Evolutionary conservation across 352 stramenopile genomes (phyloP).

Genomic region (Thraustochytrium sp.): DNA sequence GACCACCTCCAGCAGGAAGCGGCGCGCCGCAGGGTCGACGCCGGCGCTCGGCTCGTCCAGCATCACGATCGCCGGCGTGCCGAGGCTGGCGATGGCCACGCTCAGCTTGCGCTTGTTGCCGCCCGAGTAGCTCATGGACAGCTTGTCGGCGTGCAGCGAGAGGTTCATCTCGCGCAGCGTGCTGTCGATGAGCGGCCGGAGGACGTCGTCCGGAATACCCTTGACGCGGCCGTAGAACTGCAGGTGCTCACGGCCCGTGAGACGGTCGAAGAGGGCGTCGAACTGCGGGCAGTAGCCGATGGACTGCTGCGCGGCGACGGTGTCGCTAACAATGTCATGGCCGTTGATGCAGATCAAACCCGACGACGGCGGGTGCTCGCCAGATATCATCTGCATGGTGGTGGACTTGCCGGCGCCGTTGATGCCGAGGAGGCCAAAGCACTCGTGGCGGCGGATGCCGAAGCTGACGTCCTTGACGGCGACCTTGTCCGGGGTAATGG

Average conservation of each 20-base stretch:
- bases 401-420: conserved; percentile 91
- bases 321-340: not conserved
- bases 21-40: conserved; percentile 54
- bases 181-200: conserved; percentile 62
- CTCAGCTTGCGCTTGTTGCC: conserved; percentile 60
- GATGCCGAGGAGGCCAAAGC: conserved; percentile 80
- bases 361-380: not conserved
- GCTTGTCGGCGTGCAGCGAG: conserved; percentile 51
- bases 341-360: not conserved
- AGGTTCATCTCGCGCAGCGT: conserved; percentile 72
- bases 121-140: conserved; percentile 40
- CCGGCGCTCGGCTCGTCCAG: conserved; percentile 77
- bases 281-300: conserved; percentile 86
- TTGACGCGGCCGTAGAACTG: conserved; percentile 78
- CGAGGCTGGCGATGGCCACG: conserved; percentile 92
- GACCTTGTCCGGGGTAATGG: conserved; percentile 56
- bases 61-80: conserved; percentile 82
- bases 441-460: conserved; percentile 74
- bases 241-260: conserved; percentile 84
- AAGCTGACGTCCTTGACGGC: conserved; percentile 50
- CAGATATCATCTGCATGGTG: conserved; percentile 86
- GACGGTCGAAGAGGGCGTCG: conserved; percentile 81
- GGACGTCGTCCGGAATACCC: conserved; percentile 55
- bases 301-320: conserved; percentile 11
- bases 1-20: not conserved